phyloP scores from a whole-genome alignment of 148 eudicot genomes.

The Rheum nobile region DNA sequence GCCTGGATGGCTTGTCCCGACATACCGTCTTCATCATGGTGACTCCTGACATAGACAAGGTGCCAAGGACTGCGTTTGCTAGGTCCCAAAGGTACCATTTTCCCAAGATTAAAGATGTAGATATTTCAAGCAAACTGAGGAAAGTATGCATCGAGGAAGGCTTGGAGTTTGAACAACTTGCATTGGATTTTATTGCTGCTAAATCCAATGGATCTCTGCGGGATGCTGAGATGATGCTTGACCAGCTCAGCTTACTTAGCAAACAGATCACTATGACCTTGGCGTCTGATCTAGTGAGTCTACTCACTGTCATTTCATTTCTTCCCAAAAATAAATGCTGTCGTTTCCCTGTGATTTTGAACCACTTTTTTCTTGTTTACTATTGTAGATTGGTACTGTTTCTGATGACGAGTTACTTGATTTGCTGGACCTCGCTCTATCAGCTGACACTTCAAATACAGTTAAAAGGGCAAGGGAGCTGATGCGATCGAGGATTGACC shows the following conservation, averaged over 20 bases:
- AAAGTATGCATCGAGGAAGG: constrained; percentile 73
- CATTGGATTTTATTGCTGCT: constrained; percentile 71
- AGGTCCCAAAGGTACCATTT: constrained; percentile 60
- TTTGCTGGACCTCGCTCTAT: constrained; percentile 69
- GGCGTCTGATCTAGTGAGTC: constrained; percentile 79
- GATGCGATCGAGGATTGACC: constrained; percentile 78
- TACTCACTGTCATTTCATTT: no score
- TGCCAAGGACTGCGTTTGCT: constrained; percentile 59
- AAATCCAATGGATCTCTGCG: constrained; percentile 84
- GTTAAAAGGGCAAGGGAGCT: constrained; percentile 83
- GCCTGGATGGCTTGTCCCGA: constrained; percentile 40
- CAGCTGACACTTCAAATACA: constrained; percentile 81
- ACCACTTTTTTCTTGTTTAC: neutral
- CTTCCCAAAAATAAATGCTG: no score
- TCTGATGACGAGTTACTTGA: constrained; percentile 85
- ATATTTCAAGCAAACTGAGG: constrained; percentile 38
- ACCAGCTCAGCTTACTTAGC: constrained; percentile 84
- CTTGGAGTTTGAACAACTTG: constrained; percentile 61
- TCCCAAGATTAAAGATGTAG: constrained; percentile 55
- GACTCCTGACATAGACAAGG: constrained; percentile 74
- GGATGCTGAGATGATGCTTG: constrained; percentile 97
- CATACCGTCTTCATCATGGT: constrained; percentile 67
- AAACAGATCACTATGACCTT: constrained; percentile 53
- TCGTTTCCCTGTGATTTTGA: neutral
- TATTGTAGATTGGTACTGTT: constrained; percentile 70